These are phyloP conservation scores for Fusarium lyarnte DNA, from an alignment of 2,329 filamentous ascomycete genomes.

Conservation along the genomic window DNA sequence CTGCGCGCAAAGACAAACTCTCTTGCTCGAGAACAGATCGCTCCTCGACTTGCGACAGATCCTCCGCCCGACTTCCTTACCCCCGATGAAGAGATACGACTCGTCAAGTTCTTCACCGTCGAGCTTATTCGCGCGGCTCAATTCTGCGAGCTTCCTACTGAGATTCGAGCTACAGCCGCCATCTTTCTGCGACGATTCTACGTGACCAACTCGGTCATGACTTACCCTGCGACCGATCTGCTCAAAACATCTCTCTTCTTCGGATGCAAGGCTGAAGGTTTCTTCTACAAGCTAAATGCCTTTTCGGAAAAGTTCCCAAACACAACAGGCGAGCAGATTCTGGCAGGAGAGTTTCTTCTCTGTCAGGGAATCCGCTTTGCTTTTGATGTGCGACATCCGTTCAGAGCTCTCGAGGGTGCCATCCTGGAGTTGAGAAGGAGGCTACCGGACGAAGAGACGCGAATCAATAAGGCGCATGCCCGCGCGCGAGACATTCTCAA, in stretches of 20 bases:
- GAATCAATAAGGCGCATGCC: conserved; percentile 72
- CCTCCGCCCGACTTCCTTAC: conserved; percentile 80
- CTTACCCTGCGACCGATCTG: conserved; percentile 89
- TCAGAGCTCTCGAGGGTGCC: conserved; percentile 85
- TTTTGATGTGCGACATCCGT: conserved; percentile 92
- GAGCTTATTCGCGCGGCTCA: conserved; percentile 66
- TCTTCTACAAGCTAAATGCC: conserved; percentile 71
- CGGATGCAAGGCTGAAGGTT: conserved; percentile 90
- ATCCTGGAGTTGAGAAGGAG: conserved; percentile 82
- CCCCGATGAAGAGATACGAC: conserved; percentile 80
- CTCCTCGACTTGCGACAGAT: conserved; percentile 62
- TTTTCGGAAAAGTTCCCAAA: conserved; percentile 77
- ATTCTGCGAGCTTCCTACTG: conserved; percentile 62
- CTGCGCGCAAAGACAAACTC: conserved; percentile 83
- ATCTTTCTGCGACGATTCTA: conserved; percentile 96
- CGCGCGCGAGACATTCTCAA: conserved; percentile 78
- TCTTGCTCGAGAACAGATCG: conserved; percentile 72
- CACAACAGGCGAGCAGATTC: conserved; percentile 80
- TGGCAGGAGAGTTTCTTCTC: conserved; percentile 91
- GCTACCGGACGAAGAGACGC: conserved; percentile 66
- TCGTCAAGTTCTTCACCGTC: conserved; percentile 80
- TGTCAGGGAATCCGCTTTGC: conserved; percentile 93
- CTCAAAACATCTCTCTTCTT: conserved; percentile 93
- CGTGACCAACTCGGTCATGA: conserved; percentile 94
- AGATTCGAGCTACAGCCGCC: conserved; percentile 74